These are phyloP conservation scores for Ustilago loliicola DNA, from an alignment of 1,284 basidiomycete genomes.

Conservation along the genomic window DNA sequence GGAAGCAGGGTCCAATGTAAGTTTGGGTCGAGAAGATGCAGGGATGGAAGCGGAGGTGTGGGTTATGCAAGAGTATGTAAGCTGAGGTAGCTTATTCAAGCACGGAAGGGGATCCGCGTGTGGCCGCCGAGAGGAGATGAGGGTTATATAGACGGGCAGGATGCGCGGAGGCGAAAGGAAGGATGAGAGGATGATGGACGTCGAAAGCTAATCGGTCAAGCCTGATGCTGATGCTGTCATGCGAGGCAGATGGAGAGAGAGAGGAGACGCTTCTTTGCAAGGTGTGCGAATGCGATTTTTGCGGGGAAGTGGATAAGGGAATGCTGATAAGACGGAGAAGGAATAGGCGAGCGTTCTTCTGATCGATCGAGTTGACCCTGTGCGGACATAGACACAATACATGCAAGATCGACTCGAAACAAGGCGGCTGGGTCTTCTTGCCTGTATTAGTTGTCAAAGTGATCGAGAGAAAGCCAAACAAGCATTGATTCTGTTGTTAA, in stretches of 20 bases:
- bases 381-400: not conserved
- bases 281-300: conserved; percentile 1
- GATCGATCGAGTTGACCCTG: not conserved
- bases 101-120: conserved; percentile 15
- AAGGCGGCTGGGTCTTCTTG: too few relatives aligned
- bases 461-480: not conserved
- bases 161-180: conserved; percentile 27
- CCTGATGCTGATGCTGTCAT: not conserved
- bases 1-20: conserved; percentile 1
- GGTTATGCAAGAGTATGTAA: conserved; percentile 9
- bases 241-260: not conserved
- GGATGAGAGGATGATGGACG: not conserved
- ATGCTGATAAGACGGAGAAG: too few relatives aligned
- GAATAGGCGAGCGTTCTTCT: too few relatives aligned
- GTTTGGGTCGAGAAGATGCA: not conserved
- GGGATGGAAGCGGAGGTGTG: not conserved
- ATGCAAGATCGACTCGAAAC: too few relatives aligned
- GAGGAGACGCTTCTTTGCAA: not conserved
- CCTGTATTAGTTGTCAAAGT: too few relatives aligned
- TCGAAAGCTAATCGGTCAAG: conserved; percentile 8
- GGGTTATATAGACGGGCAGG: conserved; percentile 31
- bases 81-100: conserved; percentile 1
- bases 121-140: not conserved
- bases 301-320: conserved; percentile 17
- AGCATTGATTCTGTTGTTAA: too few relatives aligned